Percentiles rank a stretch among this genome's conserved stretches.
Conservation (phyloP, 371 early-diverging fungal species). For the Thermomucor indicae-seudaticae region DNA sequence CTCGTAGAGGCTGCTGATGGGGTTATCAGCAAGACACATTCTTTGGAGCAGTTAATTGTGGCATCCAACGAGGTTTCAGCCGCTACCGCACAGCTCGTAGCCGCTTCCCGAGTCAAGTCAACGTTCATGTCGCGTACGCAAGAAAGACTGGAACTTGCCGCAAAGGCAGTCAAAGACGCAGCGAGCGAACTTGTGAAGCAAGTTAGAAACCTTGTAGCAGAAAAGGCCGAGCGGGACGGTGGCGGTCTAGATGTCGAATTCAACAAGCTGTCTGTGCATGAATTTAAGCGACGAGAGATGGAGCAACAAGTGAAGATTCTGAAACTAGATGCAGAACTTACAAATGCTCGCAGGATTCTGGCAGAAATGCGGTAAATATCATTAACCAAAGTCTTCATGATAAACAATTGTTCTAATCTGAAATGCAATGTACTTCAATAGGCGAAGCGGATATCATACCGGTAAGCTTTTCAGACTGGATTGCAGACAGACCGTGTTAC, state of each 20-base stretch:
- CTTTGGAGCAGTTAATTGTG: slow-evolving; percentile 91
- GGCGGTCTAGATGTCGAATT: slow-evolving; percentile 61
- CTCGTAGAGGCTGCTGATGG: slow-evolving; percentile 96
- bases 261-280: slow-evolving; percentile 77
- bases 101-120: slow-evolving; percentile 95
- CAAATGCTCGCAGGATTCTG: slow-evolving; percentile 78
- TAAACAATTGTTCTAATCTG: not conserved
- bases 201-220: slow-evolving; percentile 81
- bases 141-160: slow-evolving; percentile 86
- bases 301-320: slow-evolving; percentile 96
- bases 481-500: not conserved
- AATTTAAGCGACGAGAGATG: slow-evolving; percentile 95
- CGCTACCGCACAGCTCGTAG: slow-evolving; percentile 95
- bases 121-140: slow-evolving; percentile 89
- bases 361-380: slow-evolving; percentile 77
- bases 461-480: slow-evolving; percentile 7
- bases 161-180: slow-evolving; percentile 90
- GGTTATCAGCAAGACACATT: slow-evolving; percentile 86
- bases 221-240: slow-evolving; percentile 47
- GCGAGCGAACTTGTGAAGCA: slow-evolving; percentile 89
- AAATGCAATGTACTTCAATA: slow-evolving; percentile 8
- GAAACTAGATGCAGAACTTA: slow-evolving; percentile 90
- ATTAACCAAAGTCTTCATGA: not conserved
- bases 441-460: slow-evolving; percentile 49
- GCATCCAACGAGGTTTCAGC: slow-evolving; percentile 95